Conservation (phyloP, 768 basidiomycete species). For the Tulasnella sp. region DNA sequence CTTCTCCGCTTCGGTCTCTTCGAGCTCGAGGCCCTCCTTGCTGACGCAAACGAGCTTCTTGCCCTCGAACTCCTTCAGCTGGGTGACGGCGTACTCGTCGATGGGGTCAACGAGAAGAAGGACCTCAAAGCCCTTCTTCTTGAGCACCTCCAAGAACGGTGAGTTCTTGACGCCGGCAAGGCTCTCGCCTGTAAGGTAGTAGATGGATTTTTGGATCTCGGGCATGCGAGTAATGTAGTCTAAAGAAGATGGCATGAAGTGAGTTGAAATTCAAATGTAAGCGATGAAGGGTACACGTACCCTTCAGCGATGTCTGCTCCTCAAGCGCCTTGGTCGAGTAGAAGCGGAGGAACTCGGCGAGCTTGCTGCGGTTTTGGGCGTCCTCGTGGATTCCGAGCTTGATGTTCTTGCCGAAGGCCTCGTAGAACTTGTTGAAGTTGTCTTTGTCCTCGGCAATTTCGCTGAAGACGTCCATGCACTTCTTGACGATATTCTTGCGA, state of each 20-base stretch:
- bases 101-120: slow-evolving; percentile 97
- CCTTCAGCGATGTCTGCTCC: slow-evolving; percentile 89
- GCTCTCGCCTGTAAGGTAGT: slow-evolving; percentile 98
- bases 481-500: slow-evolving; percentile 98
- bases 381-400: slow-evolving; percentile 99
- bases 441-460: slow-evolving; percentile 99
- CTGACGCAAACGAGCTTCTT: slow-evolving; percentile 97
- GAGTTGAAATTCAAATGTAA: neutral
- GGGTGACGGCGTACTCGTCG: slow-evolving; percentile 96
- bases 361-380: slow-evolving; percentile 96
- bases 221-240: slow-evolving; percentile 99
- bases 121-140: slow-evolving; percentile 99
- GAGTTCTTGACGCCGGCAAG: slow-evolving; percentile 84
- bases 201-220: slow-evolving; percentile 96
- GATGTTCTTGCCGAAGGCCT: slow-evolving; percentile 97
- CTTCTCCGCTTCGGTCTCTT: slow-evolving; percentile 99
- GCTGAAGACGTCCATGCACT: slow-evolving; percentile 83
- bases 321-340: slow-evolving; percentile 88
- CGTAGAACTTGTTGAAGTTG: slow-evolving; percentile 93
- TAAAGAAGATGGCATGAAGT: slow-evolving; percentile 25
- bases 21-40: slow-evolving; percentile 98
- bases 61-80: slow-evolving; percentile 97
- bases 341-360: slow-evolving; percentile 98
- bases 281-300: slow-evolving; percentile 31
- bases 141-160: slow-evolving; percentile 97